These are phyloP conservation scores for Alternaria triticimaculans DNA, from an alignment of 2,329 filamentous ascomycete genomes.

Conservation along the genomic window DNA sequence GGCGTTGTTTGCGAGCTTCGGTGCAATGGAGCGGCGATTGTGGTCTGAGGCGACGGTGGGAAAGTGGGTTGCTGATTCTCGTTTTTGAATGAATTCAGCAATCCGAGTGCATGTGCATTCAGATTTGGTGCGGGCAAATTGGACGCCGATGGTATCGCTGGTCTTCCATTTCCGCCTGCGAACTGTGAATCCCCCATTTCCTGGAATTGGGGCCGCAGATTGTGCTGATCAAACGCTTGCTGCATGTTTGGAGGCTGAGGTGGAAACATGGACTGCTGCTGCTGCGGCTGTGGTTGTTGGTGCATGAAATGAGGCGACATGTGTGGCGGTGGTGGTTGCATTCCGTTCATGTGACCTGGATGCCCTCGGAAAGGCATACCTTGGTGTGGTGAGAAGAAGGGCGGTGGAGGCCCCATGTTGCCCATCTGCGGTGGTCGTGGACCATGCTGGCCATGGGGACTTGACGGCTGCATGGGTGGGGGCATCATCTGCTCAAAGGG, in stretches of 20 bases:
- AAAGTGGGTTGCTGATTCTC: slow-evolving; percentile 30
- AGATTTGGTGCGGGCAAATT: slow-evolving; percentile 65
- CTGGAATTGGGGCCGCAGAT: slow-evolving; percentile 18
- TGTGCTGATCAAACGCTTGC: slow-evolving; percentile 25
- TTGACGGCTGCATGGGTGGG: slow-evolving; percentile 61
- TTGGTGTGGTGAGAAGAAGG: slow-evolving; percentile 54
- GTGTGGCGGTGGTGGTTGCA: slow-evolving; percentile 30
- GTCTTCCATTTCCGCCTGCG: slow-evolving; percentile 47
- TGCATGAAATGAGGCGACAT: slow-evolving; percentile 31
- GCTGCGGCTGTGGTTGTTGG: slow-evolving; percentile 10
- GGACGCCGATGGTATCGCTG: slow-evolving; percentile 61
- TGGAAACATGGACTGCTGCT: slow-evolving; percentile 13
- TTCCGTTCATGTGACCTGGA: slow-evolving; percentile 29
- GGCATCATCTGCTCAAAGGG: slow-evolving; percentile 62
- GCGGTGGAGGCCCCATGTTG: slow-evolving; percentile 57
- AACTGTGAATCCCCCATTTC: slow-evolving; percentile 38
- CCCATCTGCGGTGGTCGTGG: slow-evolving; percentile 60
- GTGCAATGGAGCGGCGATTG: slow-evolving; percentile 16
- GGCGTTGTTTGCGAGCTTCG: slow-evolving; percentile 31
- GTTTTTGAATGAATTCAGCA: slow-evolving; percentile 65
- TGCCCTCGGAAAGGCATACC: slow-evolving; percentile 38
- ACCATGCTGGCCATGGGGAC: slow-evolving; percentile 61
- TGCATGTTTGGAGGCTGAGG: slow-evolving; percentile 29
- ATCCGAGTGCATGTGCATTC: slow-evolving; percentile 62
- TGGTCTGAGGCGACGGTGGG: slow-evolving; percentile 13